Conservation (phyloP, 2,329 filamentous ascomycete genomes). For the Ceratocystis colombiana region DNA sequence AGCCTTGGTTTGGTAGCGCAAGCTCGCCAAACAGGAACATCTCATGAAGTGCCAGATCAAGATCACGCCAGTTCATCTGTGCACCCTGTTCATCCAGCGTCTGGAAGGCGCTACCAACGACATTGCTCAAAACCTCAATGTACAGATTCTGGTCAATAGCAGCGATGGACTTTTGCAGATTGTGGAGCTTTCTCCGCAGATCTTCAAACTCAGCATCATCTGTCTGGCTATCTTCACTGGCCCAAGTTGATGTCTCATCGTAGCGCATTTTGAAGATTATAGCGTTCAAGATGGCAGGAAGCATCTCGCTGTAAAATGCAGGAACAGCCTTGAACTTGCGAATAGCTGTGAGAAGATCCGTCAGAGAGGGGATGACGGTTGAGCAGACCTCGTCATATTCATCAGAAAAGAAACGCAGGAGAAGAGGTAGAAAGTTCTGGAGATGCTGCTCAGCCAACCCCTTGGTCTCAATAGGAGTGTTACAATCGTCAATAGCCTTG, state of each 20-base stretch:
- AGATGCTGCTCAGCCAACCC: conserved; percentile 71
- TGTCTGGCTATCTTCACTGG: conserved; percentile 84
- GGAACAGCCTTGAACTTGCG: conserved; percentile 69
- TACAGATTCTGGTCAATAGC: conserved; percentile 81
- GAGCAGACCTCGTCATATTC: conserved; percentile 98
- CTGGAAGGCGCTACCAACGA: conserved; percentile 81
- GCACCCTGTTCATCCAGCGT: conserved; percentile 63
- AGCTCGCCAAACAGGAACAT: conserved; percentile 94
- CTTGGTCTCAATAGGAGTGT: conserved; percentile 53
- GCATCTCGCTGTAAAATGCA: conserved; percentile 65
- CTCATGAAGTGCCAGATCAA: conserved; percentile 87
- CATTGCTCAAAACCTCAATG: conserved; percentile 73
- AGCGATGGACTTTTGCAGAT: conserved; percentile 85
- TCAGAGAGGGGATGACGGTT: conserved; percentile 85
- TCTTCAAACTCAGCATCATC: conserved; percentile 98
- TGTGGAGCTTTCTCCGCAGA: conserved; percentile 76
- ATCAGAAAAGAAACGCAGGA: conserved; percentile 91
- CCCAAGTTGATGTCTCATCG: conserved; percentile 89
- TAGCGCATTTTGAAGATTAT: conserved; percentile 96
- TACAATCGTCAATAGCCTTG: conserved; percentile 63
- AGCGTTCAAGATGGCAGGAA: conserved; percentile 79
- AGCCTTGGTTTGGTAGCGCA: conserved; percentile 73
- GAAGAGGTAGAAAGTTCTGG: conserved; percentile 71
- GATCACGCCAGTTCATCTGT: conserved; percentile 83
- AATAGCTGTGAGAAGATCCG: conserved; percentile 82